Evolutionary conservation across 345 rosid species (phyloP).

Genomic region (Cardamine resedifolia): DNA sequence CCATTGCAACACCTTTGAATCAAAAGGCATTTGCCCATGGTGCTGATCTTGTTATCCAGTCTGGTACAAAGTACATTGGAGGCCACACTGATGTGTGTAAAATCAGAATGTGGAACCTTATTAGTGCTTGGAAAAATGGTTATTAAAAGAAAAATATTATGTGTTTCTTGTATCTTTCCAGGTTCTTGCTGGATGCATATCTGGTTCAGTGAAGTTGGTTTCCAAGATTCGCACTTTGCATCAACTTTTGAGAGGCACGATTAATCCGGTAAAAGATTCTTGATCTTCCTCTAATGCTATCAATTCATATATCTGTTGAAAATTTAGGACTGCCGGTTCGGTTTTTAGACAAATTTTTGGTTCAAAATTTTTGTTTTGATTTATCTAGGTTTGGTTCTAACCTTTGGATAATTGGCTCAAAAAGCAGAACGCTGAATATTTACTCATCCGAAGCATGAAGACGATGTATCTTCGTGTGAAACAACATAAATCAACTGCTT

Average conservation of each 20-base stretch:
- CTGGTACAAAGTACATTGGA: constrained; percentile 83
- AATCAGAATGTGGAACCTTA: not conserved
- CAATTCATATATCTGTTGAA: not conserved
- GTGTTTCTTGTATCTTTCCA: not conserved
- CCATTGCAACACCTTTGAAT: constrained; percentile 37
- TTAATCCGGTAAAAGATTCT: constrained; percentile 62
- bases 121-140: not conserved
- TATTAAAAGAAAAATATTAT: not conserved
- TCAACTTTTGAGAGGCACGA: constrained; percentile 81
- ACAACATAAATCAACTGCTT: constrained; percentile 80
- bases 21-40: constrained; percentile 54
- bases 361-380: not conserved
- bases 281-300: not conserved
- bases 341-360: not conserved
- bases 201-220: constrained; percentile 67
- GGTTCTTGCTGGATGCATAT: constrained; percentile 49
- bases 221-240: constrained; percentile 71
- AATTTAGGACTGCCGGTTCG: not conserved
- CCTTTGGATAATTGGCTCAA: not conserved
- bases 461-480: constrained; percentile 92
- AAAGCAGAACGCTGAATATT: constrained; percentile 80
- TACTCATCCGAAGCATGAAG: constrained; percentile 94
- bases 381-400: not conserved
- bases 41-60: constrained; percentile 86
- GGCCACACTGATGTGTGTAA: constrained; percentile 88